Evolutionary conservation across 306 rosid genomes (phyloP).

Genomic region (Begonia loranthoides): DNA sequence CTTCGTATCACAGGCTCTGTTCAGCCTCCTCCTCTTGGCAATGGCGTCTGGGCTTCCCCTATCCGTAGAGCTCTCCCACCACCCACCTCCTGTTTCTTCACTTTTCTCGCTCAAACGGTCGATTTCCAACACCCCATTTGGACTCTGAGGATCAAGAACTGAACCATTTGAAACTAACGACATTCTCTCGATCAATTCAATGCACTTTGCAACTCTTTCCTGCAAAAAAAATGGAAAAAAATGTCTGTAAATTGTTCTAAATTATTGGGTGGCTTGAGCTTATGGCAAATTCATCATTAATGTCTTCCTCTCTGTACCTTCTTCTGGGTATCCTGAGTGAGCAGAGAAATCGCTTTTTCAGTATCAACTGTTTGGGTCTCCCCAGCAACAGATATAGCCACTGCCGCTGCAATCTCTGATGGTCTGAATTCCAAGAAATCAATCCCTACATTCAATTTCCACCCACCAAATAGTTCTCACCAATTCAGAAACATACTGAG

Average conservation of each 20-base stretch:
- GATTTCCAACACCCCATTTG: constrained; percentile 76
- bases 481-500: not conserved
- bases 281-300: no score
- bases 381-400: constrained; percentile 49
- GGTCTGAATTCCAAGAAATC: constrained; percentile 91
- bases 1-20: constrained; percentile 34
- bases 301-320: no score
- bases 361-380: constrained; percentile 46
- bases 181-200: constrained; percentile 30
- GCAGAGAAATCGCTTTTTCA: constrained; percentile 38
- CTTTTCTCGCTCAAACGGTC: constrained; percentile 72
- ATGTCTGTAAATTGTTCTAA: no score
- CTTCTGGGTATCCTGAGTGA: constrained; percentile 17
- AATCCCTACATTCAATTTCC: constrained; percentile 60
- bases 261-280: no score
- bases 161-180: constrained; percentile 16
- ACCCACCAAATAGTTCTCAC: not conserved
- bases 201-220: constrained; percentile 67
- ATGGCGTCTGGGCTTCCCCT: constrained; percentile 24
- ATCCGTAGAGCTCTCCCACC: constrained; percentile 59
- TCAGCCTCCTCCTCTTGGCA: constrained; percentile 78
- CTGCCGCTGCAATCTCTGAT: constrained; percentile 89
- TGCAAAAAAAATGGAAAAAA: not conserved
- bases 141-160: constrained; percentile 46
- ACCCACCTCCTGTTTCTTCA: constrained; percentile 20